Base-by-base conservation (phyloP, 108 stramenopile genomes). In the Nitzschia sp. region DNA sequence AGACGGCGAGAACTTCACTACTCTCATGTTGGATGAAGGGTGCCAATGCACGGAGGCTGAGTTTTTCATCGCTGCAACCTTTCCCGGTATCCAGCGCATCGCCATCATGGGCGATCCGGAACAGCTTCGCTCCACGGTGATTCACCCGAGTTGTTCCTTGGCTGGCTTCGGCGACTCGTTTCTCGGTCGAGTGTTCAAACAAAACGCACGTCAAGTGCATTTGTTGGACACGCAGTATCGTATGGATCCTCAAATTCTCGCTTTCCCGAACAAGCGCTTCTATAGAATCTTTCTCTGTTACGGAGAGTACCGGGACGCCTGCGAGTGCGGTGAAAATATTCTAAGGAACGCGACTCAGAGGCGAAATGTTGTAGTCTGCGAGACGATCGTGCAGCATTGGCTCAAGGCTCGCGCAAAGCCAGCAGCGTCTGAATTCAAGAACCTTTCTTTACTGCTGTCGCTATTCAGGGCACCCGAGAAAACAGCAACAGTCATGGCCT, bases 191-290 rank as follows among this genome's bases (percentile, higher is more conserved):
- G 38, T 42, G 38, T 42, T 11, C 38, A 42, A 42, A 15, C 11
- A 11, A 15, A 76, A 76, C 1, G 86, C 90, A 54, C 65, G 81
- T n/a, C 11, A 51, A 18, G 85, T 91, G 18, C 85, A 89, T 58
- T 33, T 97, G 78, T 72, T 97, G 26, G 91, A 96, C 60, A 84
- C 82, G n/a, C 97, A 97, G 78, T 95, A 96, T 78, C 57, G 95
- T 31, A 89, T 89, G 89, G 73, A 88, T 46, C 86, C 87, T 17
- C 26, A 49, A 54, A 90, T 93, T 5, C 72, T 81, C 9, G 75
- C 62, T 36, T 93, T 90, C 62, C 87, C 87, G n/a, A 86, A 87
- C 21, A 66, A 64, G 27, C 71, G 71, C 6, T 90, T 89, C 57
- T 93, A 93, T 67, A 53, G 66, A 19, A 82, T 79, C 26, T 48